Base-by-base conservation (phyloP, 2,329 filamentous ascomycete genomes). In the Colletotrichum plurivorum region DNA sequence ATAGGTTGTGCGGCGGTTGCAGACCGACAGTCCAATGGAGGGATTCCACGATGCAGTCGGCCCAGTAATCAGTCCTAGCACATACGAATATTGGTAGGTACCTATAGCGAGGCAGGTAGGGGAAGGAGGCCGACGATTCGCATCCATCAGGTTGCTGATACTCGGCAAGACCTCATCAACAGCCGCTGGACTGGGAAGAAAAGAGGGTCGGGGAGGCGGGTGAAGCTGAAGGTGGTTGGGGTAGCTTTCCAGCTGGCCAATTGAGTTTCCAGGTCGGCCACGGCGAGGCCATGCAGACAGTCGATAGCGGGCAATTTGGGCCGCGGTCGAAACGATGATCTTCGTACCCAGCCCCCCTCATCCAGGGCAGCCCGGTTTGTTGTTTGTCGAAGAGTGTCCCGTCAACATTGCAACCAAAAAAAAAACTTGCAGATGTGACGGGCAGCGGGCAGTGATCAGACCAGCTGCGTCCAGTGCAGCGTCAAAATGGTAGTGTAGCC, bases 21-120 rank as follows among this genome's bases (percentile, higher is more conserved):
- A 68, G 56, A 56, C 56, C 4, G 63, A 58, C 53, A 55, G 63
- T 57, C 67, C 67, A 70, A 80, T 80, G 69, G 63, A 70, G 51
- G 52, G 67, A 69, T 70, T 77, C 76, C 78, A 80, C 78, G 78
- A 79, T 72, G 74, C 73, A 70, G 70, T 39, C 27, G 63, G 65
- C 52, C 67, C 67, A 70, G 63, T 66, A 51, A 55, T 56, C 48
- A 51, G 31, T 31, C n/a, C 43, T 22, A 31, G 31, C 55, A 60
- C 56, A 10, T 36, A 36, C 31, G 8, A 36, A 10, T 3, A 36
- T 36, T 12, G 31, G 31, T 10, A 36, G 31, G 31, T 36, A 9
- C 31, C 31, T 36, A 36, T 36, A 36, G 31, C 31, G 31, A 36
- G 10, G 22, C 16, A 41, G 61, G 66, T 36, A 16, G 41, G 36